Evolutionary conservation across 2,329 filamentous ascomycete species (phyloP), one percentile per base, ranked within the genome.

Genomic region (Cladorrhinum sp.): DNA sequence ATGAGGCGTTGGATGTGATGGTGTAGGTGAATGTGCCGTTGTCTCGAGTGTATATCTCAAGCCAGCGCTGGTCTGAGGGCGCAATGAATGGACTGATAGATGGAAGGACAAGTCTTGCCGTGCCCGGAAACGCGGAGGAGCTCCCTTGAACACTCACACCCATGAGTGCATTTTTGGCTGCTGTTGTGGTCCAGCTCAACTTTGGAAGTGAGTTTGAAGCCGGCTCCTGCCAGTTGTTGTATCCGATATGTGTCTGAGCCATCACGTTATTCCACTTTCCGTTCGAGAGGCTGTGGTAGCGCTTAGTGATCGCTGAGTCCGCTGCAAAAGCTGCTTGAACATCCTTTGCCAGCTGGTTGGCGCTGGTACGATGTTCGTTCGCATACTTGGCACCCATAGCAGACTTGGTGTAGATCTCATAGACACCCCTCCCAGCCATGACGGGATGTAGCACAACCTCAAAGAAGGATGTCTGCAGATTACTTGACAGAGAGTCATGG

Each of bases 381-480:
- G 76, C 77, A 61, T 81, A 79, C 16, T 78, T 77, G 75, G 67
- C 80, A 79, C 64, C 65, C 4, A 74, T 73, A 0, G 76, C 78
- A 13, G 73, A 71, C n/a, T 76, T 77, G 56, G 79, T 77, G 67
- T 78, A 76, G 48, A 80, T 79, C 55, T 83, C 77, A 57, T 81
- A 76, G 59, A 82, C 78, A 36, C 79, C 80, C 25, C 78, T 78
- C 45, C 79, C 82, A 4, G 82, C 82, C 48, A 80, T 75, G 18
- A 82, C 78, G 2, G 83, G 82, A 63, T 87, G 82, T 23, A 84
- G 73, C 7, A 86, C 77, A 60, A 83, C 76, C 66, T 86, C 77
- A 70, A 84, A 86, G 71, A 83, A 85, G 1, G 81, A 73, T 7
- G 78, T 71, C 58, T 79, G 76, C 3, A 74, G 69, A 1, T 72